Conservation (phyloP, 139 green algal species). For the Marvania coccoides region DNA sequence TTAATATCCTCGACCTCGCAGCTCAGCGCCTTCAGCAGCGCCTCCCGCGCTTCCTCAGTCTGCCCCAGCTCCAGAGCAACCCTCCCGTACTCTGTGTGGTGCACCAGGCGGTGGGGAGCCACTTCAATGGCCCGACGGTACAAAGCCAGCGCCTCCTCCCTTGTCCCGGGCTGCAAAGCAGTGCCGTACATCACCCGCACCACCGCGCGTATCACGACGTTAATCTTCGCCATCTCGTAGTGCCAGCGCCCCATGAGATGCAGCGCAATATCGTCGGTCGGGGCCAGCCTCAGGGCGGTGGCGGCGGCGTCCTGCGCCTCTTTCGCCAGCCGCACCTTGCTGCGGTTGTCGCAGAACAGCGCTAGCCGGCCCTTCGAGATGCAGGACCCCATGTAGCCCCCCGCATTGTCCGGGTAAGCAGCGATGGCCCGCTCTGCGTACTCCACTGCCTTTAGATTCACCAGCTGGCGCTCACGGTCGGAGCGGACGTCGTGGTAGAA, state of each 20-base stretch:
- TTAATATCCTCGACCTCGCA: slow-evolving; percentile 31
- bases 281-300: slow-evolving; percentile 40
- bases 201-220: slow-evolving; percentile 48
- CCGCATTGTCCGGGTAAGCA: slow-evolving; percentile 2
- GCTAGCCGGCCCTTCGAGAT: slow-evolving; percentile 57
- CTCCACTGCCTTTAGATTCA: slow-evolving; percentile 51
- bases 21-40: slow-evolving; percentile 1
- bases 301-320: slow-evolving; percentile 43
- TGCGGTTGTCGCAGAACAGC: slow-evolving; percentile 61
- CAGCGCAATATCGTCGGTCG: slow-evolving; percentile 58
- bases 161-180: slow-evolving; percentile 38
- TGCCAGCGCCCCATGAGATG: slow-evolving; percentile 73
- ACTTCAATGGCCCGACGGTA: slow-evolving; percentile 47
- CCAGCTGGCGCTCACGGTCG: slow-evolving; percentile 17
- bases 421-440: slow-evolving; percentile 35
- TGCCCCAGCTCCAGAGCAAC: slow-evolving; percentile 22
- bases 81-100: slow-evolving; percentile 61
- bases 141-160: slow-evolving; percentile 42
- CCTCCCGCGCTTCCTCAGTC: background rate
- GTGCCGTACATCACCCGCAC: slow-evolving; percentile 55
- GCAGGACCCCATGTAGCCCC: slow-evolving; percentile 24
- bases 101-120: slow-evolving; percentile 48
- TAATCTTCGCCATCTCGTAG: slow-evolving; percentile 61
- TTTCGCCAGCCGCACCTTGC: slow-evolving; percentile 55
- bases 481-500: slow-evolving; percentile 40